Conservation (phyloP, 192 early-diverging fungal genomes). For the Lobulomyces angularis region DNA sequence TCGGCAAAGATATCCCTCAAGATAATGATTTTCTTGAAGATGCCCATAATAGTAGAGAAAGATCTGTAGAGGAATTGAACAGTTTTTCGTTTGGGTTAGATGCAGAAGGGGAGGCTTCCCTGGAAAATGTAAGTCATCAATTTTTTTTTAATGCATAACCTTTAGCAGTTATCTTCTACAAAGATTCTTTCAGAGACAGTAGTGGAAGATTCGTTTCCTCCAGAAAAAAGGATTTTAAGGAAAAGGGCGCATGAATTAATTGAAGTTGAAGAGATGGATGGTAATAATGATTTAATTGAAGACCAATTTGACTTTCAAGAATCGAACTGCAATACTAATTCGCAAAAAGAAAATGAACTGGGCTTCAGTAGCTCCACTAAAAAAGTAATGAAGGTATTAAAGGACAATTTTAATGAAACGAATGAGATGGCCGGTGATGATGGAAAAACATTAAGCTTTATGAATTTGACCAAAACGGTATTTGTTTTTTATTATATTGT, state of each 20-base stretch:
- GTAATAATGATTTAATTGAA: too few relatives aligned
- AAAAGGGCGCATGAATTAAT: slow-evolving; percentile 1
- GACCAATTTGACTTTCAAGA: too few relatives aligned
- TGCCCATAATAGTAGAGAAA: too few relatives aligned
- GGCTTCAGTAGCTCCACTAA: slow-evolving; percentile 19
- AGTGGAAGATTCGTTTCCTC: slow-evolving; percentile 5
- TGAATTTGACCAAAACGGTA: slow-evolving; percentile 7
- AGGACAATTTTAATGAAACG: slow-evolving; percentile 14
- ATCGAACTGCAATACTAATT: too few relatives aligned
- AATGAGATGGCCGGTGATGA: too few relatives aligned
- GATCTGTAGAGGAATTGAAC: too few relatives aligned
- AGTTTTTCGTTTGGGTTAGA: too few relatives aligned
- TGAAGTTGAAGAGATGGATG: slow-evolving; percentile 4
- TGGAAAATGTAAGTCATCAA: too few relatives aligned
- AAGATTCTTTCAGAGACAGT: too few relatives aligned
- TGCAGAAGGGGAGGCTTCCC: too few relatives aligned
- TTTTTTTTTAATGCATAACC: too few relatives aligned
- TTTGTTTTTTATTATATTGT: slow-evolving; percentile 5
- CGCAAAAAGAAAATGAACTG: slow-evolving; percentile 8
- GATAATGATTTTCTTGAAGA: slow-evolving; percentile 3
- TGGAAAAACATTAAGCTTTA: slow-evolving; percentile 8
- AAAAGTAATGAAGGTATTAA: slow-evolving; percentile 16
- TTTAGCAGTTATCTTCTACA: too few relatives aligned
- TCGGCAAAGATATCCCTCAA: slow-evolving; percentile 5
- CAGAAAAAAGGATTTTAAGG: slow-evolving; percentile 3